Conservation (phyloP, 495 filamentous ascomycete genomes). For the Neurospora sp. region DNA sequence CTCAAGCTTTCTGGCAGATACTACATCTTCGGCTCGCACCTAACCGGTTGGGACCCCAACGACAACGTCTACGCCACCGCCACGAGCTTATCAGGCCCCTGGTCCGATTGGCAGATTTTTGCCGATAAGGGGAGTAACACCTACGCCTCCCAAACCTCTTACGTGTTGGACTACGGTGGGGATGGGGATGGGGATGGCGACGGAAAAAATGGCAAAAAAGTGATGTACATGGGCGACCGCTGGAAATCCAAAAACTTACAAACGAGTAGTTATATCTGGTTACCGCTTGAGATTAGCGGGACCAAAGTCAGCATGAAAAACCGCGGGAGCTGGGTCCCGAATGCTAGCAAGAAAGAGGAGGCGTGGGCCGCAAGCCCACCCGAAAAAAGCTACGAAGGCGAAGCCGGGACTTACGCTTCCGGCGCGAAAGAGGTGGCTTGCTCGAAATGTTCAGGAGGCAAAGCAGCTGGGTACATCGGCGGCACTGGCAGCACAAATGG, state of each 20-base stretch:
- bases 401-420: too few relatives aligned
- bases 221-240: conserved; percentile 58
- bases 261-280: conserved; percentile 55
- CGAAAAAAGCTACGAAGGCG: conserved; percentile 34
- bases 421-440: conserved; percentile 27
- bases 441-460: conserved; percentile 34
- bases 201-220: too few relatives aligned
- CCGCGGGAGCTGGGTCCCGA: conserved; percentile 43
- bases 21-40: conserved; percentile 30
- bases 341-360: conserved; percentile 6
- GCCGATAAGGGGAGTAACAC: conserved; percentile 45
- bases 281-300: conserved; percentile 49
- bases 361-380: conserved; percentile 30
- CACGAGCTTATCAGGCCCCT: conserved; percentile 19
- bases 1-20: conserved; percentile 27
- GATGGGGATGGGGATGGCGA: background rate
- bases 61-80: conserved; percentile 45
- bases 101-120: conserved; percentile 52
- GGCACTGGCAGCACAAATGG: conserved; percentile 30
- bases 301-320: conserved; percentile 43
- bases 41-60: conserved; percentile 45
- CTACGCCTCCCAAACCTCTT: conserved; percentile 43
- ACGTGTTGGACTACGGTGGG: conserved; percentile 26
- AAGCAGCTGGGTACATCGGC: conserved; percentile 45
- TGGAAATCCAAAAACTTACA: conserved; percentile 51